Base-by-base conservation (phyloP, 176 grass and related monocot genomes). In the Melocanna baccifera region DNA sequence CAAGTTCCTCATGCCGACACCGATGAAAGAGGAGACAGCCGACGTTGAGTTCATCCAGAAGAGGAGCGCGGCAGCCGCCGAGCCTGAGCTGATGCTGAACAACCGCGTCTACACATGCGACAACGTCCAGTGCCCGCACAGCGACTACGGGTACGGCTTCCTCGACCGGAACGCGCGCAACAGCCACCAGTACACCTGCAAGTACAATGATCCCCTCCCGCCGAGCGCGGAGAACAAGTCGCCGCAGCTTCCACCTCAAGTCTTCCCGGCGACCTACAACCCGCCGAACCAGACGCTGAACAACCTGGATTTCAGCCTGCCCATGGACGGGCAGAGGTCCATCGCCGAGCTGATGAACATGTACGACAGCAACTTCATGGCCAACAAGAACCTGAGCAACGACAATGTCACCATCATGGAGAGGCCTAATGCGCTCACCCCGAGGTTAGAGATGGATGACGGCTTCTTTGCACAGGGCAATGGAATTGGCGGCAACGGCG, bases 331-430 rank as follows among this genome's bases (percentile, higher is more conserved):
- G 7, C 91, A 96, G 86, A 94, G 91, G 62, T 77, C 86, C 51
- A 94, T 96, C 51, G 57, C 86, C 4, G 87, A 92, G 68, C 89
- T 99, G 88, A 99, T 99, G 96, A 90, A 84, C 77, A 88, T 91
- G 69, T 96, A 99, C 7, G 91, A 99, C n/a, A 85, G 12, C 76
- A 91, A 71, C 67, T 73, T 69, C 57, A 82, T 75, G 36, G 28
- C 29, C 13, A 90, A 45, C 90, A 96, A 91, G 80, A 88, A 41
- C 83, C 62, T 88, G 20, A 39, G 78, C 75, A 72, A 84, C 84
- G 81, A 87, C 26, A 84, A 66, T 18, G 76, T 84, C 73, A 37
- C 58, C n/a, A 89, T 92, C 70, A 81, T 85, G 71, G 85, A 91
- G 32, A 86, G 87, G 82, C 62, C 83, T 59, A 87, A 75, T 87